Base-by-base conservation (phyloP, 169 alveolate genomes). In the Fabrea salina region DNA sequence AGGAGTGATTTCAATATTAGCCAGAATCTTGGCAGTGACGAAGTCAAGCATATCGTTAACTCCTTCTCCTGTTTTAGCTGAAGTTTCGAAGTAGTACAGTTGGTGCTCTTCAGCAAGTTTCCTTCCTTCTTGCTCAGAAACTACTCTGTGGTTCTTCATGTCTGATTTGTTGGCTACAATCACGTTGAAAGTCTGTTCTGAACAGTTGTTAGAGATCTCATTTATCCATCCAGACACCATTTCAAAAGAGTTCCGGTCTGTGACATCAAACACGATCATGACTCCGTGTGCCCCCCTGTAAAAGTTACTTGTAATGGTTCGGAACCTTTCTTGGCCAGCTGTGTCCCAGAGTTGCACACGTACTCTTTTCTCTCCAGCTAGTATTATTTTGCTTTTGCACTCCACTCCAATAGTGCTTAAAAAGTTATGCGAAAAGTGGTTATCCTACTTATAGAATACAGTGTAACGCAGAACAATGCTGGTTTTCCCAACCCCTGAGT, bases 321-420 rank as follows among this genome's bases (percentile, higher is more conserved):
- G 58, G 83, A 88, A 92, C 64, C 95, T 58, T 64, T 92, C 97
- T 66, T 92, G 85, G 3, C 97, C 97, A 27, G 95, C 95, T 2
- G 97, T 92, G 82, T 92, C 97, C 95, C 97, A 92, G 2, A 92
- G 71, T 79, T 92, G 84, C n/a, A 90, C 68, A 66, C 89, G 88
- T 16, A 92, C 79, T 32, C 79, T 86, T 51, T 86, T 90, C 8
- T 83, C 87, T 25, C 86, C 90, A 30, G 90, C 82, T 11, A 85
- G 84, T n/a, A 61, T 19, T 8, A 16, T 53, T 3, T 61, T 61
- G 27, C 3, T 32, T 1, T 88, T 83, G 7, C 86, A 86, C 54
- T 92, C 91, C 1, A 93, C 93, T 41, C 95, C 97, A 32, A 93
- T 90, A 39, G 97, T 93, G 25, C 87, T 79, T 72, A 89, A 89